These are phyloP conservation scores for Arctium lappa DNA, from an alignment of 129 eudicot genomes.

Conservation along the genomic window DNA sequence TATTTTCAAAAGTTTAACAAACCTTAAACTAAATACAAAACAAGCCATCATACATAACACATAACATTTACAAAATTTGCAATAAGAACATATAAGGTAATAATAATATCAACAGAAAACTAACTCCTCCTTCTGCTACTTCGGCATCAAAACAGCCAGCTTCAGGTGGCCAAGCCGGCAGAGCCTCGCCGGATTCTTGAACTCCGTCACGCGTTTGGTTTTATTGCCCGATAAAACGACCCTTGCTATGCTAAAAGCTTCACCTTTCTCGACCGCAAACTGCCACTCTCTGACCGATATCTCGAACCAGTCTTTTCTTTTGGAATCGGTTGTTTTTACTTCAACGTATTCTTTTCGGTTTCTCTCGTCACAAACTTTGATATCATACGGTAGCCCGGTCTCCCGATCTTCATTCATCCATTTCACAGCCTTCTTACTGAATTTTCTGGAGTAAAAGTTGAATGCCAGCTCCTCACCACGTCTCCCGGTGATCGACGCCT, in stretches of 20 bases:
- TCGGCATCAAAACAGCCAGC: slow-evolving; percentile 65
- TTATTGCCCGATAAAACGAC: slow-evolving; percentile 49
- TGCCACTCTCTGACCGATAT: slow-evolving; percentile 85
- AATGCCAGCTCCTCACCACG: slow-evolving; percentile 71
- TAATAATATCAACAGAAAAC: slow-evolving; percentile 4
- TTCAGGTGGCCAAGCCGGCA: slow-evolving; percentile 68
- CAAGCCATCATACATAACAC: neutral
- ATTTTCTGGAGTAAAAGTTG: slow-evolving; percentile 41
- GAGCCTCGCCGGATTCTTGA: slow-evolving; percentile 64
- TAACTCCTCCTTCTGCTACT: slow-evolving; percentile 9
- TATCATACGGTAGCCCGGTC: slow-evolving; percentile 82
- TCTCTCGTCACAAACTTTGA: slow-evolving; percentile 44
- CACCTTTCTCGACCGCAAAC: slow-evolving; percentile 84
- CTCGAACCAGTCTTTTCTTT: slow-evolving; percentile 65
- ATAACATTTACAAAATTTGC: neutral
- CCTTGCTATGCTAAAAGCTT: slow-evolving; percentile 67
- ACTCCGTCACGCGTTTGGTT: slow-evolving; percentile 41
- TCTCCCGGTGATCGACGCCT: slow-evolving; percentile 59
- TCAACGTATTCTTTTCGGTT: slow-evolving; percentile 58
- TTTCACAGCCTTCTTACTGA: slow-evolving; percentile 35
- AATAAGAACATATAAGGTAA: neutral
- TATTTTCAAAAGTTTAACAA: too few relatives aligned
- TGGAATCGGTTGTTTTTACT: slow-evolving; percentile 77
- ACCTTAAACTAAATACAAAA: neutral
- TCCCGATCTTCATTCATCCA: slow-evolving; percentile 79